Percentiles rank a stretch among this genome's conserved stretches.
These are phyloP conservation scores for Saturnispora zaruensis DNA, from an alignment of 805 yeast genomes.

Conservation along the genomic window DNA sequence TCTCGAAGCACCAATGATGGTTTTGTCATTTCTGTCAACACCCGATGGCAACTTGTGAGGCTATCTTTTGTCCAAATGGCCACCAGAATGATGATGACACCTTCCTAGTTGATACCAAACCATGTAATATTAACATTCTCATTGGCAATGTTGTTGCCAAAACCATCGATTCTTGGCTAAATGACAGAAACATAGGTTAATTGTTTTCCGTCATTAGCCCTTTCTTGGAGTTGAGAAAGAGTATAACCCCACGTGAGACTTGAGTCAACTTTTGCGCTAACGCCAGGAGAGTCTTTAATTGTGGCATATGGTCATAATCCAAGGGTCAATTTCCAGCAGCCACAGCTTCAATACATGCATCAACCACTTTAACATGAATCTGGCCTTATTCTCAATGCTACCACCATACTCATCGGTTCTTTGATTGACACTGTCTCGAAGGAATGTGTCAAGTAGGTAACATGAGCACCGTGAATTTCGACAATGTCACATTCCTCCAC, in stretches of 20 bases:
- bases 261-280: slow-evolving; percentile 28
- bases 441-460: slow-evolving; percentile 33
- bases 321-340: slow-evolving; percentile 42
- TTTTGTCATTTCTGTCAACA: slow-evolving; percentile 30
- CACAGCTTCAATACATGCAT: slow-evolving; percentile 39
- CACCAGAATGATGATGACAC: slow-evolving; percentile 14
- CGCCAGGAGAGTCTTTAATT: slow-evolving; percentile 33
- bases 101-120: background rate
- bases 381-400: slow-evolving; percentile 35
- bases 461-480: slow-evolving; percentile 37
- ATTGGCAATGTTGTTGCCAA: slow-evolving; percentile 7
- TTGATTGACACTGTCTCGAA: slow-evolving; percentile 28
- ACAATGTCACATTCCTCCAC: slow-evolving; percentile 30
- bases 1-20: slow-evolving; percentile 35
- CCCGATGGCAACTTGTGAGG: slow-evolving; percentile 9
- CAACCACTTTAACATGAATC: slow-evolving; percentile 38
- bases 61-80: slow-evolving; percentile 14
- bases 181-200: slow-evolving; percentile 23
- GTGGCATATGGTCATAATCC: slow-evolving; percentile 41
- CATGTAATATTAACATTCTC: slow-evolving; percentile 9
- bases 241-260: slow-evolving; percentile 31
- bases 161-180: slow-evolving; percentile 72
- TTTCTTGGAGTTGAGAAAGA: slow-evolving; percentile 29
- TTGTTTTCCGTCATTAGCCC: slow-evolving; percentile 19
- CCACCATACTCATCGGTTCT: slow-evolving; percentile 39